Percentiles rank a stretch among this genome's conserved stretches.
Evolutionary conservation across 2,329 filamentous ascomycete genomes (phyloP).

Genomic region (Aspergillus ochraceus): DNA sequence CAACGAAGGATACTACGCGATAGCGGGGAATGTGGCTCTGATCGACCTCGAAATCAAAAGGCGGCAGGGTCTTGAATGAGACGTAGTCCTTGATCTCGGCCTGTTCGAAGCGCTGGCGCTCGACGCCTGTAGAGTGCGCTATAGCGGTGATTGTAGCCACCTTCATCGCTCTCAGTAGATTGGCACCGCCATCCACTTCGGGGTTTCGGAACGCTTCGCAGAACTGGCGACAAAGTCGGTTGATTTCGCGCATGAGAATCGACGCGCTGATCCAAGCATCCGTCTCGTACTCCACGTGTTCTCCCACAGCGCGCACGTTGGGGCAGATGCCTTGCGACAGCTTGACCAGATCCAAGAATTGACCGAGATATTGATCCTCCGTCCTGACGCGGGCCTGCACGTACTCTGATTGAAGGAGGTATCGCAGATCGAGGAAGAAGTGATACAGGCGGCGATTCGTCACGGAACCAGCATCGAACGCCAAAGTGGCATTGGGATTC

Average conservation of each 20-base stretch:
- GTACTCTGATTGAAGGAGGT: constrained; percentile 82
- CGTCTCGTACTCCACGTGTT: constrained; percentile 97
- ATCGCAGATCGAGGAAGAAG: constrained; percentile 93
- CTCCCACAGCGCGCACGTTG: constrained; percentile 85
- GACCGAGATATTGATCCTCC: constrained; percentile 84
- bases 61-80: constrained; percentile 72
- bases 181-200: constrained; percentile 62
- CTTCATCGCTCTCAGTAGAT: constrained; percentile 67
- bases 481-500: constrained; percentile 78
- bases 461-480: constrained; percentile 91
- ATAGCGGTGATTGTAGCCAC: constrained; percentile 79
- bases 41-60: constrained; percentile 74
- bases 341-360: constrained; percentile 94
- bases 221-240: constrained; percentile 84
- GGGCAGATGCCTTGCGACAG: constrained; percentile 96
- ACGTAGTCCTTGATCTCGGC: constrained; percentile 86
- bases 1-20: constrained; percentile 78
- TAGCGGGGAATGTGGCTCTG: constrained; percentile 53
- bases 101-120: constrained; percentile 79
- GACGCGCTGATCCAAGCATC: constrained; percentile 98
- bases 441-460: constrained; percentile 96
- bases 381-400: constrained; percentile 81
- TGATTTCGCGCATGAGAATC: constrained; percentile 91
- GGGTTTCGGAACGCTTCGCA: constrained; percentile 79
- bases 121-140: constrained; percentile 83